phyloP scores from a whole-genome alignment of 352 stramenopile species.

The Blastocystis sp. region DNA sequence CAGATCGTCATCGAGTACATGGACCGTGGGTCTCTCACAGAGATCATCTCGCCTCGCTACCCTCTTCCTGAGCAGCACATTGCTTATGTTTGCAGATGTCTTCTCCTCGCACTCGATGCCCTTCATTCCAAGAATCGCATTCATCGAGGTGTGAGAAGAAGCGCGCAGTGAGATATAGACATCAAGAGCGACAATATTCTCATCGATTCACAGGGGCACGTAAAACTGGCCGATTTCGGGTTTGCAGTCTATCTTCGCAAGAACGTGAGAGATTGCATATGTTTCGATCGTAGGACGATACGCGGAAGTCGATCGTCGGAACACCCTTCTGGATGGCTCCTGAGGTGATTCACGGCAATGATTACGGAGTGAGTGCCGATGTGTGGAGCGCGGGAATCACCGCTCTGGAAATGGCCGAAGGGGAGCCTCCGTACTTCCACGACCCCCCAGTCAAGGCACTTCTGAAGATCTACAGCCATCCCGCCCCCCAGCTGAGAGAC shows the following conservation, averaged over 20 bases:
- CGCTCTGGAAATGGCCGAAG: constrained; percentile 84
- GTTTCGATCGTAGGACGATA: constrained; percentile 67
- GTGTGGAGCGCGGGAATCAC: constrained; percentile 84
- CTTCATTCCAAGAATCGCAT: constrained; percentile 62
- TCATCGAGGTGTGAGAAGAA: constrained; percentile 41
- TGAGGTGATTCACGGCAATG: constrained; percentile 85
- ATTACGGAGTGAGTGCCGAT: constrained; percentile 85
- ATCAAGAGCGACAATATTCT: constrained; percentile 79
- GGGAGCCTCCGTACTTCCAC: constrained; percentile 83
- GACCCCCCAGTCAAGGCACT: constrained; percentile 78
- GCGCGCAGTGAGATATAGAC: constrained; percentile 75
- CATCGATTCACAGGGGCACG: constrained; percentile 71
- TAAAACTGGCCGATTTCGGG: constrained; percentile 77
- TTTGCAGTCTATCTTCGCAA: constrained; percentile 75
- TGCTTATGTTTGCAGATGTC: constrained; percentile 74
- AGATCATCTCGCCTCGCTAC: constrained; percentile 76
- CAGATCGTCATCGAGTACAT: constrained; percentile 90
- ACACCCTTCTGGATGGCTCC: constrained; percentile 90
- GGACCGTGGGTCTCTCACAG: constrained; percentile 81
- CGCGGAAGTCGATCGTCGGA: constrained; percentile 80
- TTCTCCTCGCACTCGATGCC: constrained; percentile 71
- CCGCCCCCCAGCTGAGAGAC: constrained; percentile 78
- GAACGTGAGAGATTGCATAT: constrained; percentile 53
- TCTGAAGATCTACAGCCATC: constrained; percentile 78
- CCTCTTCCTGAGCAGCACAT: constrained; percentile 74